These are phyloP conservation scores for Boletus albobrunnescens DNA, from an alignment of 1,284 basidiomycete genomes.

Conservation along the genomic window DNA sequence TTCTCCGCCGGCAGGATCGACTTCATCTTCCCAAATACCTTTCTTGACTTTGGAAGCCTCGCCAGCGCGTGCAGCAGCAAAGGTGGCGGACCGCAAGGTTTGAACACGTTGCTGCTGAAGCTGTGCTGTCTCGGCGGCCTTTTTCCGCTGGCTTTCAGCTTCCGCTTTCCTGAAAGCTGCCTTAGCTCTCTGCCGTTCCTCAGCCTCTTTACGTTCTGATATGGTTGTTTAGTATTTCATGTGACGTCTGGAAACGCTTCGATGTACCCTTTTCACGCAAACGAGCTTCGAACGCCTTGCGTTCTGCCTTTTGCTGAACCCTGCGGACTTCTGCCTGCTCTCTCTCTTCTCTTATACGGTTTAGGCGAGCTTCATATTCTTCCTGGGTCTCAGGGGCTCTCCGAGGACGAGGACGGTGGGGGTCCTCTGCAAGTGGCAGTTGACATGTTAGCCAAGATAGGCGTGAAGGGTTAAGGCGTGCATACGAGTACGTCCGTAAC, in stretches of 20 bases:
- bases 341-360: slow-evolving; percentile 48
- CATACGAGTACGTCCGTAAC: slow-evolving; percentile 25
- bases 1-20: slow-evolving; percentile 69
- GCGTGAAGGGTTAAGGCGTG: slow-evolving; percentile 5
- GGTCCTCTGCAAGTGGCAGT: slow-evolving; percentile 16
- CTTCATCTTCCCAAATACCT: slow-evolving; percentile 61
- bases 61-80: slow-evolving; percentile 57
- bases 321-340: slow-evolving; percentile 49
- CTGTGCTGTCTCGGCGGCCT: slow-evolving; percentile 48
- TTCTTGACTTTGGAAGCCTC: slow-evolving; percentile 53
- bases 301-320: slow-evolving; percentile 44
- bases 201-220: slow-evolving; percentile 47
- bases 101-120: slow-evolving; percentile 49
- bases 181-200: slow-evolving; percentile 55
- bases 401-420: slow-evolving; percentile 15
- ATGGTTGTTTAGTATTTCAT: slow-evolving; percentile 14
- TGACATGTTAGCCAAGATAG: slow-evolving; percentile 11
- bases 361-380: slow-evolving; percentile 50
- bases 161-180: slow-evolving; percentile 51
- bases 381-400: slow-evolving; percentile 42
- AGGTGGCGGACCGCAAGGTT: slow-evolving; percentile 52
- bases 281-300: slow-evolving; percentile 42
- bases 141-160: slow-evolving; percentile 46
- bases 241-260: neutral
- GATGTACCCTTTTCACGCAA: slow-evolving; percentile 31